Conservation (phyloP, 2,329 filamentous ascomycete species). For the Lanzia echinophila region DNA sequence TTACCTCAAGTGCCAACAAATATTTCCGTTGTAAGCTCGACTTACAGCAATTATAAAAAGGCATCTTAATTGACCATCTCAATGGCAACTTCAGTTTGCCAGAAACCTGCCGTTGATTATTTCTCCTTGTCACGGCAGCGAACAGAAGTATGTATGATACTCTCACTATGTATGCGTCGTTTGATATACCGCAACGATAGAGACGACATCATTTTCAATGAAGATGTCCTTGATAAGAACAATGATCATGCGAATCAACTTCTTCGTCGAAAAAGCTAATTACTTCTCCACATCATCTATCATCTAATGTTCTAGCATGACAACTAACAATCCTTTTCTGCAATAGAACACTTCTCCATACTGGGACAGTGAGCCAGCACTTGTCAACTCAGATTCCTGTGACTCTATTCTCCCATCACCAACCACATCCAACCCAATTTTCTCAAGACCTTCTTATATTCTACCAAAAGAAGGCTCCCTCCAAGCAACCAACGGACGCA, state of each 20-base stretch:
- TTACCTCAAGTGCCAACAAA: not conserved
- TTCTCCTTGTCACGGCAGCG: conserved; percentile 15
- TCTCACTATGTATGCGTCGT: not conserved
- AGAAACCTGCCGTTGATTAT: conserved; percentile 17
- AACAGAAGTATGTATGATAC: conserved; percentile 16
- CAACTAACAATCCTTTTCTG: not conserved
- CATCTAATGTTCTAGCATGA: not conserved
- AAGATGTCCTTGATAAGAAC: not conserved
- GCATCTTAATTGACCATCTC: not conserved
- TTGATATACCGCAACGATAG: not conserved
- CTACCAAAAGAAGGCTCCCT: conserved; percentile 16
- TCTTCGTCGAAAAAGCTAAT: too few relatives aligned
- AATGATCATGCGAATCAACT: not conserved
- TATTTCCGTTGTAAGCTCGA: conserved; percentile 8
- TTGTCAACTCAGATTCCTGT: conserved; percentile 22
- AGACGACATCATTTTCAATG: not conserved
- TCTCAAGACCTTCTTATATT: conserved; percentile 14
- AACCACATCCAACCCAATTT: conserved; percentile 17
- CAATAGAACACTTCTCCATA: conserved; percentile 13
- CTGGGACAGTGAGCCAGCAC: conserved; percentile 21
- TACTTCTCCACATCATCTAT: not conserved
- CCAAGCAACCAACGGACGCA: conserved; percentile 11
- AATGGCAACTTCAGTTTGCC: conserved; percentile 17
- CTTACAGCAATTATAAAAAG: not conserved
- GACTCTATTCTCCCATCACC: conserved; percentile 25